phyloP scores from a whole-genome alignment of 495 filamentous ascomycete genomes.

The Hypomontagnella submonticulosa region DNA sequence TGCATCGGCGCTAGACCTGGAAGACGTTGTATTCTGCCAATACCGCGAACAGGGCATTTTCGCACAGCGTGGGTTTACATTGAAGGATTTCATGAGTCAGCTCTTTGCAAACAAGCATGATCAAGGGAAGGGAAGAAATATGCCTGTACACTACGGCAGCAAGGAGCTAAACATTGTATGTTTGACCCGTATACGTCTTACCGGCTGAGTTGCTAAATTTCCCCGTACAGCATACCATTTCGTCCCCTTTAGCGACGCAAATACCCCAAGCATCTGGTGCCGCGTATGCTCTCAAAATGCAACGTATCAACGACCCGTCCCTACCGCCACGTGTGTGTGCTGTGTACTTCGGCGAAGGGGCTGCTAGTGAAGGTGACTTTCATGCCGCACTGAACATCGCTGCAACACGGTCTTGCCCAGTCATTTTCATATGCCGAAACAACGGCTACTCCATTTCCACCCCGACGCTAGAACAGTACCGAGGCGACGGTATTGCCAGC shows the following conservation, averaged over 20 bases:
- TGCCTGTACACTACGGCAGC: constrained; percentile 97
- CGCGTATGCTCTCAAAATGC: constrained; percentile 93
- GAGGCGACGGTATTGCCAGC: constrained; percentile 95
- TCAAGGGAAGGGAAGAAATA: constrained; percentile 85
- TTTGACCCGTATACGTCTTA: constrained; percentile 14
- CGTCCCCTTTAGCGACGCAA: constrained; percentile 92
- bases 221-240: constrained; percentile 80
- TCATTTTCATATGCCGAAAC: constrained; percentile 96
- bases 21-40: constrained; percentile 93
- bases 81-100: constrained; percentile 93
- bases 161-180: constrained; percentile 81
- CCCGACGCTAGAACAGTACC: constrained; percentile 94
- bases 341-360: constrained; percentile 98
- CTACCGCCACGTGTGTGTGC: constrained; percentile 75
- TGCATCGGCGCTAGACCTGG: constrained; percentile 79
- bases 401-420: constrained; percentile 89
- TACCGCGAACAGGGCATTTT: constrained; percentile 95
- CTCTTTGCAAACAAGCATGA: constrained; percentile 91
- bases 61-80: constrained; percentile 85
- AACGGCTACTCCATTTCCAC: constrained; percentile 98
- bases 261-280: constrained; percentile 94
- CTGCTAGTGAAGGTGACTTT: constrained; percentile 96
- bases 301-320: constrained; percentile 75
- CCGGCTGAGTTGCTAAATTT: constrained; percentile 1
- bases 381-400: constrained; percentile 97